These are phyloP conservation scores for Pterocarpus santalinus DNA, from an alignment of 306 rosid genomes.

Conservation along the genomic window DNA sequence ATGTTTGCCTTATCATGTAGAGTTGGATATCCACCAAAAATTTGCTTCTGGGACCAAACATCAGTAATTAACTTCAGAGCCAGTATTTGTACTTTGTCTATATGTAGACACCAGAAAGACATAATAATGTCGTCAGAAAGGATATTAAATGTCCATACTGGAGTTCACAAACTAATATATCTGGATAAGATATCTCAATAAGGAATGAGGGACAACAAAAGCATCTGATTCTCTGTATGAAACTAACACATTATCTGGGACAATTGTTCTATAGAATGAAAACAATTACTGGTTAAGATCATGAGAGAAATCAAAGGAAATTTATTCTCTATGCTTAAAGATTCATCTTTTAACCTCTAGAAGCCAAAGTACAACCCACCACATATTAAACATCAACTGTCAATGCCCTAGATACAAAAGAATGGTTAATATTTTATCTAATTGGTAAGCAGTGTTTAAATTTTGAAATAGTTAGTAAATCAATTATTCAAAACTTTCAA, in stretches of 20 bases:
- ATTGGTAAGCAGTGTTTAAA: not conserved
- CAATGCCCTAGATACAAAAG: constrained; percentile 16
- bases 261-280: not conserved
- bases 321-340: not conserved
- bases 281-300: not conserved
- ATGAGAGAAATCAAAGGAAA: not conserved
- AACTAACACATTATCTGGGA: not conserved
- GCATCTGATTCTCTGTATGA: not conserved
- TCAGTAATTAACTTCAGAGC: not conserved
- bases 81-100: not conserved
- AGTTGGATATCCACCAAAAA: not conserved
- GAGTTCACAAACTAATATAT: too few relatives aligned
- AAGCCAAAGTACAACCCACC: constrained; percentile 15
- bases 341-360: not conserved
- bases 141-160: too few relatives aligned
- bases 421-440: not conserved
- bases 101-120: not conserved
- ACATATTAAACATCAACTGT: not conserved
- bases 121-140: not conserved
- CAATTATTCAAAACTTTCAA: not conserved
- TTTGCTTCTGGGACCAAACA: not conserved
- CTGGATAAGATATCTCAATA: too few relatives aligned
- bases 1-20: not conserved
- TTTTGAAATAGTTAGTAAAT: not conserved
- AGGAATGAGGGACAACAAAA: too few relatives aligned